Percentiles rank a stretch among this genome's conserved stretches.
These are phyloP conservation scores for Sporothrix pallida DNA, from an alignment of 2,329 filamentous ascomycete genomes.

Conservation along the genomic window DNA sequence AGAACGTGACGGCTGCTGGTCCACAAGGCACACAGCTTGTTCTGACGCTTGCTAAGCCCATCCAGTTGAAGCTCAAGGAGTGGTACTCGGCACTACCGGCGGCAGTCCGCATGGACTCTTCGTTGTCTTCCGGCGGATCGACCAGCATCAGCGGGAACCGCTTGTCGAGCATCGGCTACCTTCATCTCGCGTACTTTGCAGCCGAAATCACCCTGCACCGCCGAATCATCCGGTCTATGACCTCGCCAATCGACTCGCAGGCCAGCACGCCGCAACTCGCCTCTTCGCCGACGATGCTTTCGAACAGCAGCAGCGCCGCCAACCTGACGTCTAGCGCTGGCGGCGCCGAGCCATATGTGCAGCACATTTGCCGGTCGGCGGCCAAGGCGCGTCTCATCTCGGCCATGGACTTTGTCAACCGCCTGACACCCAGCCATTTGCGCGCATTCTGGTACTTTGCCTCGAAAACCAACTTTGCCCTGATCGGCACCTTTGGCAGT, in stretches of 20 bases:
- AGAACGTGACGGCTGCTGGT: conserved; percentile 69
- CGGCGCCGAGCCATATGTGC: conserved; percentile 75
- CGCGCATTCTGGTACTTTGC: conserved; percentile 93
- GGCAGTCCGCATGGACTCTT: conserved; percentile 69
- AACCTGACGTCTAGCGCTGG: conserved; percentile 35
- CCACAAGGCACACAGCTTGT: conserved; percentile 74
- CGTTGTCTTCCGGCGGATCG: conserved; percentile 49
- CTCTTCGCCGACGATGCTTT: conserved; percentile 33
- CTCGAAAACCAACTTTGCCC: conserved; percentile 86
- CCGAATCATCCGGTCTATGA: conserved; percentile 83
- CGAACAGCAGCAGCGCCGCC: conserved; percentile 39
- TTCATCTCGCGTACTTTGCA: conserved; percentile 91
- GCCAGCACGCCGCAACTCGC: conserved; percentile 41
- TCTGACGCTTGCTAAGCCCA: conserved; percentile 76
- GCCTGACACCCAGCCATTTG: conserved; percentile 82
- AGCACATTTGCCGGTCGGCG: conserved; percentile 90
- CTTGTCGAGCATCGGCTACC: conserved; percentile 71
- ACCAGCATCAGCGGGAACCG: conserved; percentile 51
- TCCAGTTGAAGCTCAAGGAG: conserved; percentile 81
- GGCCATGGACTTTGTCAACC: conserved; percentile 96
- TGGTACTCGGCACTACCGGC: conserved; percentile 77
- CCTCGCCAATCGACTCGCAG: conserved; percentile 50
- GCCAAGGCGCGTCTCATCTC: conserved; percentile 94
- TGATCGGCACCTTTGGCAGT: conserved; percentile 92
- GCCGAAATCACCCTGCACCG: conserved; percentile 93